A percentile compares a stretch with the other conserved stretches of the same genome.
Evolutionary conservation across 2,329 filamentous ascomycete genomes (phyloP).

Genomic region (Aureobasidium lini): DNA sequence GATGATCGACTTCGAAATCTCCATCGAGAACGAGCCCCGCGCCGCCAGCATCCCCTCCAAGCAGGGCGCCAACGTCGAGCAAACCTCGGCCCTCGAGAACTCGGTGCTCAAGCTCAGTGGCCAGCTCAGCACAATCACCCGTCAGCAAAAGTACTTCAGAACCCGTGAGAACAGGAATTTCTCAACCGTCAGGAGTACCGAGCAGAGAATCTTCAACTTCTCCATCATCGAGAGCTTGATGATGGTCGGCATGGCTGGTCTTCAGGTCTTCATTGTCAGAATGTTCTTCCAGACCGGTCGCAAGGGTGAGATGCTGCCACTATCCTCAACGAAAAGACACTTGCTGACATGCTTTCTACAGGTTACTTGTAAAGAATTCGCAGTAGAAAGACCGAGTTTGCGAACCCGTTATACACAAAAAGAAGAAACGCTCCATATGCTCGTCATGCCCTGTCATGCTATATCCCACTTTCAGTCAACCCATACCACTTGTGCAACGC

Average conservation of each 20-base stretch:
- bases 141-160: conserved; percentile 99
- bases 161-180: conserved; percentile 99
- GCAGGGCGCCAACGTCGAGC: conserved; percentile 80
- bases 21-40: conserved; percentile 84
- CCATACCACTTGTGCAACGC: neutral
- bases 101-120: conserved; percentile 91
- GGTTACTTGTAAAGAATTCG: conserved; percentile 11
- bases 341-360: neutral
- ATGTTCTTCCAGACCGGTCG: conserved; percentile 96
- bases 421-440: conserved; percentile 9
- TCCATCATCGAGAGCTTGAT: conserved; percentile 85
- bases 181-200: conserved; percentile 92
- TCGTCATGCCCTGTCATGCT: conserved; percentile 7
- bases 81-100: conserved; percentile 83
- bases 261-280: conserved; percentile 94
- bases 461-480: neutral
- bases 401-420: neutral
- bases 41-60: conserved; percentile 72
- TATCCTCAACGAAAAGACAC: no score
- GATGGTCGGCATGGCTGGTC: conserved; percentile 88
- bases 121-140: conserved; percentile 85
- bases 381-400: neutral
- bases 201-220: conserved; percentile 94
- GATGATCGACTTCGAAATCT: conserved; percentile 94
- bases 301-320: conserved; percentile 44